These are phyloP conservation scores for Aspergillus wentii DNA, from an alignment of 495 filamentous ascomycete genomes.

Conservation along the genomic window DNA sequence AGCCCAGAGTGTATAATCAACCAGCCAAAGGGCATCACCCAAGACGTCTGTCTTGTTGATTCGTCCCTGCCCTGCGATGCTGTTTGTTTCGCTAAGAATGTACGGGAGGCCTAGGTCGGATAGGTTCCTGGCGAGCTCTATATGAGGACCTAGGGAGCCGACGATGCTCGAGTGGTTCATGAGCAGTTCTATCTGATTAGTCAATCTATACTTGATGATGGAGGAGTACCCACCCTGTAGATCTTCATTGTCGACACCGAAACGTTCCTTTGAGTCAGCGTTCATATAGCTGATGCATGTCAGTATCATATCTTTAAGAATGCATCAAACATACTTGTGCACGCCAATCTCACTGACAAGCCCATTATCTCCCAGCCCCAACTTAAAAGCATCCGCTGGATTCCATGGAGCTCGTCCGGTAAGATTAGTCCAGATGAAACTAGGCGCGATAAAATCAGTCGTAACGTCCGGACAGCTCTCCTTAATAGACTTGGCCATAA, in stretches of 20 bases:
- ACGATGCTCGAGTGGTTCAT: conserved; percentile 20
- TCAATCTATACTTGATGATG: conserved; percentile 4
- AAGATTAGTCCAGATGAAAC: conserved; percentile 5
- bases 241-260: neutral
- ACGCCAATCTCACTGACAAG: neutral
- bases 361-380: conserved; percentile 3
- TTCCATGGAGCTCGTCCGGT: conserved; percentile 5
- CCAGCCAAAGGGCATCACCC: conserved; percentile 15
- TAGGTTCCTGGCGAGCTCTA: conserved; percentile 10
- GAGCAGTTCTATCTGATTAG: conserved; percentile 7
- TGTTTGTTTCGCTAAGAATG: conserved; percentile 11
- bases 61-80: conserved; percentile 11
- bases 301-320: neutral
- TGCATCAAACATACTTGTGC: neutral
- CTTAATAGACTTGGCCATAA: conserved; percentile 3
- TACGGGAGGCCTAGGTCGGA: conserved; percentile 11
- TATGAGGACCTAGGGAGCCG: conserved; percentile 4
- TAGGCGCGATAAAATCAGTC: conserved; percentile 13
- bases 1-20: conserved; percentile 15
- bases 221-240: neutral
- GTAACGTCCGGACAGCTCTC: conserved; percentile 11
- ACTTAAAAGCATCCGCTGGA: conserved; percentile 8
- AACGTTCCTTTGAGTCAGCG: neutral
- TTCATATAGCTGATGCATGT: conserved; percentile 9
- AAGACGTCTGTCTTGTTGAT: conserved; percentile 10